Evolutionary conservation across 2,329 filamentous ascomycete species (phyloP), one percentile per base, ranked within the genome.

Genomic region (Fusarium verrucosum): DNA sequence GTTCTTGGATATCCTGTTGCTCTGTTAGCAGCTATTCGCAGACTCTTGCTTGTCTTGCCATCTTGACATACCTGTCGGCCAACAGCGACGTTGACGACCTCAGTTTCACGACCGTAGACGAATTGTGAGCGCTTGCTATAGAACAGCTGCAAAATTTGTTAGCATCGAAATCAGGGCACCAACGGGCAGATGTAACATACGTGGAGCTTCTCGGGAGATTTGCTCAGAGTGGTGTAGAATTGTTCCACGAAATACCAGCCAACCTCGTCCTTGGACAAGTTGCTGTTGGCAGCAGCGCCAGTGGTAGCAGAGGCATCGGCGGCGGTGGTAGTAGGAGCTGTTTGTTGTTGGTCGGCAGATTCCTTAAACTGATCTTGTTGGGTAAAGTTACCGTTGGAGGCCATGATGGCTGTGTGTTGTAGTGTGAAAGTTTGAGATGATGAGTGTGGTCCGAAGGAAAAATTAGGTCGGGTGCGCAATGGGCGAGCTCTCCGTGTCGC

Each of bases 181-280:
- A 50, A 40, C 8, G 23, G 40, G 10, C 6, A 9, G 6, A 35
- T 42, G 10, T 20, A 36, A 80, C 86, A 73, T 80, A 89, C 87
- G 76, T 93, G 94, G 73, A 99, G 91, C 81, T 95, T 96, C 76
- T 97, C 93, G 20, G 95, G 94, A 69, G 84, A 91, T 80, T 94
- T 94, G 87, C 94, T 97, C 75, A 99, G 82, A 63, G 93, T 99
- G 71, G 92, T 98, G 82, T 99, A 99, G 85, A 97, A 99, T 80
- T 97, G 93, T 86, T 98, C 94, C 58, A 99, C 95, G 72, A 99
- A 99, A 82, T 94, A 98, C 95, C 95, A 99, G 79, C 93, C 95
- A 70, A 99, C 93, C 82, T 98, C 92, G 77, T 97, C 93, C 83
- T 97, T 97, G 72, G 84, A 83, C 36, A 87, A 80, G 71, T 85